A percentile compares a stretch with the other conserved stretches of the same genome.
phyloP scores from a whole-genome alignment of 2,329 filamentous ascomycete species.

The Claviceps purpurea region DNA sequence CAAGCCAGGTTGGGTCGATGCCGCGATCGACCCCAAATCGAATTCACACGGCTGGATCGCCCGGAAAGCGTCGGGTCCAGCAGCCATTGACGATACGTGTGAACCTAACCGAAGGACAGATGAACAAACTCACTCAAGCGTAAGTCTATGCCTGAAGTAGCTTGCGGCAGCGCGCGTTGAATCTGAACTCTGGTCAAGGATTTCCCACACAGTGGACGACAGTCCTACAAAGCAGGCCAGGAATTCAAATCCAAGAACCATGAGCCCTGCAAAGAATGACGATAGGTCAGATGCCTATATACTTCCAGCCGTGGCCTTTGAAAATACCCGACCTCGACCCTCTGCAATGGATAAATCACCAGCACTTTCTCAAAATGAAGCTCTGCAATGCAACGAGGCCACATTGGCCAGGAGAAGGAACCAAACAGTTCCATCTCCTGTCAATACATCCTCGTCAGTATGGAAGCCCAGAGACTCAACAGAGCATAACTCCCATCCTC shows the following conservation, averaged over 20 bases:
- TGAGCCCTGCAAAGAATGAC: background rate
- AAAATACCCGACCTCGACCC: background rate
- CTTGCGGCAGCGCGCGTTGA: background rate
- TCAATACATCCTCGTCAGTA: background rate
- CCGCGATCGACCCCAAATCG: slow-evolving; percentile 10
- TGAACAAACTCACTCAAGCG: slow-evolving; percentile 34
- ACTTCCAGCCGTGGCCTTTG: background rate
- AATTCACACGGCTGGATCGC: slow-evolving; percentile 17
- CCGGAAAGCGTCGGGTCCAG: slow-evolving; percentile 18
- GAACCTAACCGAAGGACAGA: slow-evolving; percentile 34
- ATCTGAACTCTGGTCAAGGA: slow-evolving; percentile 12
- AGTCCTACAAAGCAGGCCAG: slow-evolving; percentile 13
- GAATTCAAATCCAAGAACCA: background rate
- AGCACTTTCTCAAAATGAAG: background rate
- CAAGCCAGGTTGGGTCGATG: background rate
- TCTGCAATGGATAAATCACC: background rate
- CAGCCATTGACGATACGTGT: slow-evolving; percentile 32
- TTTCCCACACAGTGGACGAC: slow-evolving; percentile 18
- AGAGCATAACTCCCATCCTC: background rate
- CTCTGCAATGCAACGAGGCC: background rate
- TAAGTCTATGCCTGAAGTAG: slow-evolving; percentile 14
- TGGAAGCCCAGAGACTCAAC: slow-evolving; percentile 7
- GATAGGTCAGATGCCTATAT: slow-evolving; percentile 1
- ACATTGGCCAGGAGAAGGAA: slow-evolving; percentile 4
- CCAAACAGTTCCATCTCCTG: background rate